Evolutionary conservation across 164 flowering plant genomes (phyloP).

Genomic region (Vitis cinerea): DNA sequence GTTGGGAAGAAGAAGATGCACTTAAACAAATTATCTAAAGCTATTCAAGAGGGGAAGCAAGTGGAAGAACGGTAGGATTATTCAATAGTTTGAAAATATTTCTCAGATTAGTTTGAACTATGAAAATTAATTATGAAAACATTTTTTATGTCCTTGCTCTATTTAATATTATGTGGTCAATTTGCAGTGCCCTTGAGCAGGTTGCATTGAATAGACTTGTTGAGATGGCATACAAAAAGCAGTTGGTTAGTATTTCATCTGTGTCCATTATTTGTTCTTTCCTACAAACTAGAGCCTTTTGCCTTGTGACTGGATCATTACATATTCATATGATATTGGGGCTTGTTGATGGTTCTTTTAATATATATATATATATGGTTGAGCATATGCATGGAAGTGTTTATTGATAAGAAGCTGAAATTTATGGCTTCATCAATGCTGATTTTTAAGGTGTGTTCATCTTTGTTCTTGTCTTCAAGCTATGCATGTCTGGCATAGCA

Average conservation of each 20-base stretch:
- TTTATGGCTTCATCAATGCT: too few species aligned
- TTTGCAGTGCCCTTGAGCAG: slow-evolving; percentile 70
- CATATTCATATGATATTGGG: not conserved
- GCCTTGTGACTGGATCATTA: not conserved
- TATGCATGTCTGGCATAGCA: too few species aligned
- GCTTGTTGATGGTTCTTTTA: not conserved
- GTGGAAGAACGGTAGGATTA: slow-evolving; percentile 42
- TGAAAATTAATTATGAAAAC: not conserved
- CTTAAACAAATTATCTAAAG: slow-evolving; percentile 42
- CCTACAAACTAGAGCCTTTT: not conserved
- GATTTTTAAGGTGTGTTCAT: too few species aligned
- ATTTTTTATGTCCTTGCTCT: too few species aligned
- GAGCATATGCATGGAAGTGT: not conserved
- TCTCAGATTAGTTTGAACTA: not conserved
- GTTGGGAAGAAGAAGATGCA: slow-evolving; percentile 45
- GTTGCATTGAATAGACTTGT: slow-evolving; percentile 71
- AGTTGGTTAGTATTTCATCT: slow-evolving; percentile 45
- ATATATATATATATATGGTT: not conserved
- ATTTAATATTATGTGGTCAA: slow-evolving; percentile 5
- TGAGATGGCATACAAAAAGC: slow-evolving; percentile 73
- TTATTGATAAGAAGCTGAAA: too few species aligned
- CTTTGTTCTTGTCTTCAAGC: too few species aligned
- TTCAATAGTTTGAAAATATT: slow-evolving; percentile 2
- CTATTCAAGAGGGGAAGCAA: slow-evolving; percentile 38
- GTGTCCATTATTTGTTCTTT: not conserved